Conservation (phyloP, 106 monocot genomes). For the Gastrodia elata region DNA sequence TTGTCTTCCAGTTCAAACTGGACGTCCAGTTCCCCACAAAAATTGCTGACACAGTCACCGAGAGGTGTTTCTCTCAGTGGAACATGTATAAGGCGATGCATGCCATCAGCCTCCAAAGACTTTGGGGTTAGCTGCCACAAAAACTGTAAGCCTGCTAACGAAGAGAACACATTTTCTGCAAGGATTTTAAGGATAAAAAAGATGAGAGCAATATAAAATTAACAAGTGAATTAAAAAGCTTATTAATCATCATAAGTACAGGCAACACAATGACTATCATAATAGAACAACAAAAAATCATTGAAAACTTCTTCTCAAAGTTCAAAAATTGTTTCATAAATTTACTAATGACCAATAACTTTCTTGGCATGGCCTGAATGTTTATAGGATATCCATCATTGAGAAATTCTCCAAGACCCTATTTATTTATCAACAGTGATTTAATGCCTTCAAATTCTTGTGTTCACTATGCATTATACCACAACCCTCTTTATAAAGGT, state of each 20-base stretch:
- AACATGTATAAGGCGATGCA: constrained; percentile 71
- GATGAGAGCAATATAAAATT: background rate
- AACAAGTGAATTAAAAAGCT: background rate
- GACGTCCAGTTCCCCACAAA: constrained; percentile 83
- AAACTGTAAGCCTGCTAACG: constrained; percentile 78
- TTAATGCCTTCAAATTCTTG: no score
- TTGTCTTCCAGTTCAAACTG: constrained; percentile 73
- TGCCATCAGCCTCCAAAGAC: constrained; percentile 24
- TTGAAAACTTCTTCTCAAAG: no score
- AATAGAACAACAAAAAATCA: no score
- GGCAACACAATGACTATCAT: background rate
- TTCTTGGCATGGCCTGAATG: background rate
- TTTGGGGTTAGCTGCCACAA: constrained; percentile 65
- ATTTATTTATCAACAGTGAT: no score
- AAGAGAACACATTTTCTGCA: constrained; percentile 94
- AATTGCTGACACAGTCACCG: constrained; percentile 68
- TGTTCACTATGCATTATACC: no score
- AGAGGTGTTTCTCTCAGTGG: constrained; percentile 89
- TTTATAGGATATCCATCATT: background rate
- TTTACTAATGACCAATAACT: background rate
- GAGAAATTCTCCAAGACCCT: no score
- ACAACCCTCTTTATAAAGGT: no score
- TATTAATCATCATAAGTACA: background rate
- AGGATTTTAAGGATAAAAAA: constrained; percentile 9
- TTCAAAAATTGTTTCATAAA: no score